A percentile compares a stretch with the other conserved stretches of the same genome.
Evolutionary conservation across 176 grass and related monocot genomes (phyloP).

Genomic region (Zea mays): DNA sequence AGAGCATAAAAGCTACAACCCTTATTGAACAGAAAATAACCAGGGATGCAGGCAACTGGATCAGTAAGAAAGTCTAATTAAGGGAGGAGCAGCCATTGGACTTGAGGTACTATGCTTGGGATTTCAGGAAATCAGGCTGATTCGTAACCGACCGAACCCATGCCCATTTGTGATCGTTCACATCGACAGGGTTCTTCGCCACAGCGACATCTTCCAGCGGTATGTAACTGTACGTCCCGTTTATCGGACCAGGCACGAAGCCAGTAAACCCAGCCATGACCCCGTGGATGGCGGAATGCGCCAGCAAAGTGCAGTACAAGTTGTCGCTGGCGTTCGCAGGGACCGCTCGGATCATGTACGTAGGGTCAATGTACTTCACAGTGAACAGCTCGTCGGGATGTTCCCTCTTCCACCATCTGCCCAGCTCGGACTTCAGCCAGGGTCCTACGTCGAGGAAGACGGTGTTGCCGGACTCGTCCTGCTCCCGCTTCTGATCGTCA

Average conservation of each 20-base stretch:
- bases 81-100: background rate
- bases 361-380: conserved; percentile 93
- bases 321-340: conserved; percentile 83
- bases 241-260: conserved; percentile 68
- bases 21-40: background rate
- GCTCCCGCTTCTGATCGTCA: conserved; percentile 56
- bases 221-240: conserved; percentile 79
- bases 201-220: conserved; percentile 68
- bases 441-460: conserved; percentile 65
- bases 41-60: background rate
- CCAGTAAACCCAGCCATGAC: conserved; percentile 80
- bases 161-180: conserved; percentile 87
- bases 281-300: conserved; percentile 76
- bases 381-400: conserved; percentile 68
- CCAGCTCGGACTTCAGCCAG: conserved; percentile 71
- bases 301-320: conserved; percentile 79
- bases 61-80: background rate
- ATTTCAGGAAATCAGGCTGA: conserved; percentile 67
- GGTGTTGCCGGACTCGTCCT: conserved; percentile 73
- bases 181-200: conserved; percentile 65
- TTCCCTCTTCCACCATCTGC: conserved; percentile 76
- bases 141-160: conserved; percentile 73
- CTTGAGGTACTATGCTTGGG: conserved; percentile 4
- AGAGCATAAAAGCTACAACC: background rate
- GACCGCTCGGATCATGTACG: conserved; percentile 84